Conservation (phyloP, 179 eudicot genomes). For the Sideroxylon spinosum region DNA sequence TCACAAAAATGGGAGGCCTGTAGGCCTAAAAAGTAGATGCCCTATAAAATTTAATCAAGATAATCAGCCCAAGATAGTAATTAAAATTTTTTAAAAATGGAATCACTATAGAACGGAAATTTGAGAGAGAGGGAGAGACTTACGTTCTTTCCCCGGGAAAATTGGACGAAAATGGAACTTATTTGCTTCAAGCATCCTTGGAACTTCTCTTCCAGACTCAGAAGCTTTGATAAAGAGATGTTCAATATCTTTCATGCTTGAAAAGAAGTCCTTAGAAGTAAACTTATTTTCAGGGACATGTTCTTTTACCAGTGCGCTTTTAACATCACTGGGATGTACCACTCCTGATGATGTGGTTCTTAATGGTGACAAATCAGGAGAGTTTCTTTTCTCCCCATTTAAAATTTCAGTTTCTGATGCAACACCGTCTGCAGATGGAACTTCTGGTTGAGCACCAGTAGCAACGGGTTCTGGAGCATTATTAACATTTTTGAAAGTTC, state of each 20-base stretch:
- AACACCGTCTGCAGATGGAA: slow-evolving; percentile 27
- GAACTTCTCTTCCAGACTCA: slow-evolving; percentile 86
- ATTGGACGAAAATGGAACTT: slow-evolving; percentile 89
- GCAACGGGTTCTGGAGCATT: slow-evolving; percentile 38
- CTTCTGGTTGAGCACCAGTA: slow-evolving; percentile 29
- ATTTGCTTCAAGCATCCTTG: slow-evolving; percentile 94
- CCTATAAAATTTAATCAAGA: neutral
- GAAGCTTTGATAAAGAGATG: slow-evolving; percentile 72
- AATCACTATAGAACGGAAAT: neutral
- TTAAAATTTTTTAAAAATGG: too few relatives aligned
- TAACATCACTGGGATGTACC: slow-evolving; percentile 34
- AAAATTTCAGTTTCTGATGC: slow-evolving; percentile 30
- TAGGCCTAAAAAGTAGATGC: neutral
- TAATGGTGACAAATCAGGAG: slow-evolving; percentile 73
- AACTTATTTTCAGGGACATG: slow-evolving; percentile 45
- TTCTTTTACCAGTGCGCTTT: slow-evolving; percentile 37
- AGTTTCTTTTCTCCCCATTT: slow-evolving; percentile 41
- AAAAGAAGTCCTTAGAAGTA: slow-evolving; percentile 62
- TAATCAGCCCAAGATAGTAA: neutral
- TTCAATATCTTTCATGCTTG: slow-evolving; percentile 75
- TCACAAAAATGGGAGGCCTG: neutral
- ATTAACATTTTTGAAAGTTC: slow-evolving; percentile 76
- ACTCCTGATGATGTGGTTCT: slow-evolving; percentile 52
- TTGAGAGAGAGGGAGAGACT: slow-evolving; percentile 22
- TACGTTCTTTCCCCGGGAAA: slow-evolving; percentile 63